phyloP scores from a whole-genome alignment of 2,329 filamentous ascomycete species.

The Penicillium oxalicum region DNA sequence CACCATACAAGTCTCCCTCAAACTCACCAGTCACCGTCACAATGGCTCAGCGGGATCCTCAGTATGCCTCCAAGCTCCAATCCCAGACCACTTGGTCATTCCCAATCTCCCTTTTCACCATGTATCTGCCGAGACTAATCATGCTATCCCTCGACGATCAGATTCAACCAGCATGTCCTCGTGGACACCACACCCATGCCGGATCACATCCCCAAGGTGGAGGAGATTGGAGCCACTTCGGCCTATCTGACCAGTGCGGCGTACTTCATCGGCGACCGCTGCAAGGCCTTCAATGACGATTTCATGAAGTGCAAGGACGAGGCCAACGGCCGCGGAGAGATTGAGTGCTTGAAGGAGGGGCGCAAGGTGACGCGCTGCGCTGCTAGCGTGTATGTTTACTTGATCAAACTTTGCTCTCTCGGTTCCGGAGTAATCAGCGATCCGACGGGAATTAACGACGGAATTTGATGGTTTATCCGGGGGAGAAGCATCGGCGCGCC shows the following conservation, averaged over 20 bases:
- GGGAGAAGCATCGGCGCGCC: too few relatives aligned
- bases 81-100: too few relatives aligned
- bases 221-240: conserved; percentile 88
- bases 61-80: conserved; percentile 18
- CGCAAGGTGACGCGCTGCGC: conserved; percentile 95
- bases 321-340: conserved; percentile 80
- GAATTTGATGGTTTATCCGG: not conserved
- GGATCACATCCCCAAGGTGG: conserved; percentile 81
- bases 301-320: conserved; percentile 99
- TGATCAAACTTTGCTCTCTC: too few relatives aligned
- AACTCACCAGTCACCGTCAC: conserved; percentile 18
- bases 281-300: conserved; percentile 94
- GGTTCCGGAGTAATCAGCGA: not conserved
- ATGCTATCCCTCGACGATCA: conserved; percentile 39
- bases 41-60: conserved; percentile 30
- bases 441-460: not conserved
- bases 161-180: conserved; percentile 91
- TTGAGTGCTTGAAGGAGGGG: conserved; percentile 94
- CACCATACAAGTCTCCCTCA: conserved; percentile 12
- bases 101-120: not conserved
- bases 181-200: conserved; percentile 95
- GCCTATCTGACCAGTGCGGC: conserved; percentile 85
- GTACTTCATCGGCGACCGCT: conserved; percentile 95
- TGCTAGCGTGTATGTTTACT: conserved; percentile 74
- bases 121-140: conserved; percentile 16